phyloP scores from a whole-genome alignment of 2,329 filamentous ascomycete genomes.

The Aureobasidium sp. region DNA sequence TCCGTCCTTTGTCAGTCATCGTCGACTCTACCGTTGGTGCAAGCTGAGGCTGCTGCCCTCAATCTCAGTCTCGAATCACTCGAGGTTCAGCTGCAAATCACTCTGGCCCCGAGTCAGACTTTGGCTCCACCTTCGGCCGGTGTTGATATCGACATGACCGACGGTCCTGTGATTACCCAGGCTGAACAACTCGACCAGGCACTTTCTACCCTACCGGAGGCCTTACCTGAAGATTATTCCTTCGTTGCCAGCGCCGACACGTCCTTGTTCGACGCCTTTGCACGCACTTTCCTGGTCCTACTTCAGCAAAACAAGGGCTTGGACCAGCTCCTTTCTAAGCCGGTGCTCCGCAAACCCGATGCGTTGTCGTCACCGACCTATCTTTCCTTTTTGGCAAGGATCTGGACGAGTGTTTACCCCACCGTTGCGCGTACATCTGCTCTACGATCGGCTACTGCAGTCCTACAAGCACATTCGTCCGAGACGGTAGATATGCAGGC shows the following conservation, averaged over 20 bases:
- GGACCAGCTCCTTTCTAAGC: conserved; percentile 12
- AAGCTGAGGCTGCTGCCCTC: conserved; percentile 58
- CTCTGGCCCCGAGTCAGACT: conserved; percentile 52
- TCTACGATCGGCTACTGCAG: conserved; percentile 55
- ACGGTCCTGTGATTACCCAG: conserved; percentile 21
- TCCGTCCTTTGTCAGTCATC: conserved; percentile 28
- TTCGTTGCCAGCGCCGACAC: conserved; percentile 15
- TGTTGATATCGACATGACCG: conserved; percentile 48
- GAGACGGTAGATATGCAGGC: conserved; percentile 62
- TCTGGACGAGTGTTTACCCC: conserved; percentile 67
- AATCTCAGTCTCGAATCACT: conserved; percentile 67
- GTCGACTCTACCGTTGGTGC: conserved; percentile 50
- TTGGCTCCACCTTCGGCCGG: conserved; percentile 41
- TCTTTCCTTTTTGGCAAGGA: conserved; percentile 66
- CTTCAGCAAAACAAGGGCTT: conserved; percentile 12
- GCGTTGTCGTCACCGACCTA: conserved; percentile 59
- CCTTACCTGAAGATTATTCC: conserved; percentile 7
- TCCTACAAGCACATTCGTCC: conserved; percentile 47
- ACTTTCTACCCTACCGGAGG: neutral
- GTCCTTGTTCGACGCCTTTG: conserved; percentile 16
- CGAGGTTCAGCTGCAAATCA: conserved; percentile 66
- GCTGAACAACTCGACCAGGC: conserved; percentile 2
- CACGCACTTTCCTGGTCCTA: conserved; percentile 10
- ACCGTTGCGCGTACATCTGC: conserved; percentile 62
- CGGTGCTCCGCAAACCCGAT: neutral